phyloP scores from a whole-genome alignment of 2,329 filamentous ascomycete species.

The Nigrograna mackinnonii region DNA sequence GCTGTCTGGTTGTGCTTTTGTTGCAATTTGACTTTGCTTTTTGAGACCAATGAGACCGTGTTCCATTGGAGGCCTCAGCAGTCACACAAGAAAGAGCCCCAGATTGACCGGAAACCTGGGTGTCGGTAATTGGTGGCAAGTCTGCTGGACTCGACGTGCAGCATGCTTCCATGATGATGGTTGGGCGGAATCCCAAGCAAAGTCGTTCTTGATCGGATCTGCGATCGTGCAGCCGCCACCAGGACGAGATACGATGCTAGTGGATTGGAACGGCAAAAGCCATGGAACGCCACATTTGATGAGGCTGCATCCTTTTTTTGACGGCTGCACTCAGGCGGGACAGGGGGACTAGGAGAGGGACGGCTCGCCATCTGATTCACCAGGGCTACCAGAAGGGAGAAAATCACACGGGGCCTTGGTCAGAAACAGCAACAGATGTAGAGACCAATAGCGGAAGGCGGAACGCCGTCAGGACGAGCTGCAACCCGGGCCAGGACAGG shows the following conservation, averaged over 20 bases:
- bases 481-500: conserved; percentile 36
- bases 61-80: conserved; percentile 18
- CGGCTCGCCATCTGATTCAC: conserved; percentile 29
- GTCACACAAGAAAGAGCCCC: conserved; percentile 22
- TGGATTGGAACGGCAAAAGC: conserved; percentile 7
- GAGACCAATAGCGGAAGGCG: conserved; percentile 37
- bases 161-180: conserved; percentile 20
- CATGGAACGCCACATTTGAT: conserved; percentile 18
- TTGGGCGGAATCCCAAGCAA: conserved; percentile 12
- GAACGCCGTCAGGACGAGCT: conserved; percentile 29
- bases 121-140: conserved; percentile 25
- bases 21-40: conserved; percentile 19
- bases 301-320: conserved; percentile 16
- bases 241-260: neutral
- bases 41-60: conserved; percentile 23
- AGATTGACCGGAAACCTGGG: conserved; percentile 15
- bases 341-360: conserved; percentile 18
- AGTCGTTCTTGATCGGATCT: conserved; percentile 26
- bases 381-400: conserved; percentile 23
- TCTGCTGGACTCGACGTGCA: neutral
- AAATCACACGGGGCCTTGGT: conserved; percentile 22
- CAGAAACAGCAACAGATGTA: conserved; percentile 33
- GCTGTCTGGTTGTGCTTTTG: conserved; percentile 9
- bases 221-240: conserved; percentile 25
- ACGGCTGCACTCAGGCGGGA: conserved; percentile 11